These are phyloP conservation scores for Pythium scleroteichum DNA, from an alignment of 352 stramenopile species.

Conservation along the genomic window DNA sequence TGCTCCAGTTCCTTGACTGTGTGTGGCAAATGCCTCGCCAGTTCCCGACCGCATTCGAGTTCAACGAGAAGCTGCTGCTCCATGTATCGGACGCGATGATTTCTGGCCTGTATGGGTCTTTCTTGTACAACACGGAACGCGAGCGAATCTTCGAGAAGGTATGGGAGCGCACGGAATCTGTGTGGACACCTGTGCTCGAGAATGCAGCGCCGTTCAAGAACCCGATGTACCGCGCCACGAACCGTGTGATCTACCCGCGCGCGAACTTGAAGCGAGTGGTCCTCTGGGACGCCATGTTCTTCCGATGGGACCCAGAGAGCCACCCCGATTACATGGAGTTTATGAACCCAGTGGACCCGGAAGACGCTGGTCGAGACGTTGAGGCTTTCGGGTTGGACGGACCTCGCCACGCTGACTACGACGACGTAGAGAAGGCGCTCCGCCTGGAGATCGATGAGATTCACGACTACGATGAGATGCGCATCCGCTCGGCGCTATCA, in stretches of 20 bases:
- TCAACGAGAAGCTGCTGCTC: slow-evolving; percentile 86
- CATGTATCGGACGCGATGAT: slow-evolving; percentile 80
- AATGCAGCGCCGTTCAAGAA: slow-evolving; percentile 69
- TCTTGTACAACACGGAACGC: slow-evolving; percentile 85
- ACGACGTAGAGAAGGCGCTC: slow-evolving; percentile 64
- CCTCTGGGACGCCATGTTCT: slow-evolving; percentile 86
- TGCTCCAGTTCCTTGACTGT: slow-evolving; percentile 87
- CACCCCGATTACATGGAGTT: slow-evolving; percentile 88
- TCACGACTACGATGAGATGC: slow-evolving; percentile 79
- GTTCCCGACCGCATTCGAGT: slow-evolving; percentile 88
- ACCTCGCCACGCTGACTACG: slow-evolving; percentile 36
- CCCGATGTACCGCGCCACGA: slow-evolving; percentile 72
- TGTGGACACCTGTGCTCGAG: slow-evolving; percentile 82
- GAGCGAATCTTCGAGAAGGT: slow-evolving; percentile 83
- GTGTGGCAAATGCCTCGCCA: slow-evolving; percentile 89
- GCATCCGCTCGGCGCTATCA: slow-evolving; percentile 56
- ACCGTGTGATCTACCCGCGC: slow-evolving; percentile 79
- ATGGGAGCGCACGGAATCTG: slow-evolving; percentile 83
- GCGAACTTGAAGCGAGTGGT: slow-evolving; percentile 88
- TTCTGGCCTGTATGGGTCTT: slow-evolving; percentile 79
- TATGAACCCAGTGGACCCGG: slow-evolving; percentile 63
- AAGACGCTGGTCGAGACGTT: slow-evolving; percentile 38
- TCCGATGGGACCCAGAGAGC: slow-evolving; percentile 83
- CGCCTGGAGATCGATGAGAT: slow-evolving; percentile 82
- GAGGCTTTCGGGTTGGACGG: slow-evolving; percentile 21